Base-by-base conservation (phyloP, 164 flowering plant genomes). In the Dillenia turbinata region DNA sequence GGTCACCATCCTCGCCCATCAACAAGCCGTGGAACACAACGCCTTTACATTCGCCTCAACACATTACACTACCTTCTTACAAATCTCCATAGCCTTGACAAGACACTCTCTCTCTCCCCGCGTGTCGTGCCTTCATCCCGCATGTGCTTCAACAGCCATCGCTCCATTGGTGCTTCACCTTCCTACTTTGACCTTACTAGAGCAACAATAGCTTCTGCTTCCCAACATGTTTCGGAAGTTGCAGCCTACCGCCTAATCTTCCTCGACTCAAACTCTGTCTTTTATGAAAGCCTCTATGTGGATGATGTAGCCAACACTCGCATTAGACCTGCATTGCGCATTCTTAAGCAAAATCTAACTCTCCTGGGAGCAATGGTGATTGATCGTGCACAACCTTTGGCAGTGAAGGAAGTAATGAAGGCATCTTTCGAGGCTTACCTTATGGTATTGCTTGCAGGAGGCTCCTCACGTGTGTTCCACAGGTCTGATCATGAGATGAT, bases 21-120 rank as follows among this genome's bases (percentile, higher is more conserved):
- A 13, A 91, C 90, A 7, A 94, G 96, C 68, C 89, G 99, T 19
- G 96, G 93, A 45, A 94, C 97, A 3, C 99, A 91, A 53, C 96
- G 96, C 69, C 84, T 91, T 15, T 94, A 94, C 72, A 86, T 89
- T 61, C 90, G 99, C 52, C 87, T 94, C 64, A 94, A 94, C 87
- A 86, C 97, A 60, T 75, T 94, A 26, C 88, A 94, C 49, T 85
- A 82, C 75, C 72, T 94, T 40, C 79, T 75, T 12, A 60, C 90
- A 50, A 83, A 84, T 60, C 66, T 88, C 53, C 81, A 94, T 64
- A 69, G 88, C 60, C 77, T 94, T 9, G 89, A 89, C 63, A 91
- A 94, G 57, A 68, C 77, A 33, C 78, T 93, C 47, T 62, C 91
- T 11, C 76, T 86, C 33, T 71, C 87, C 44, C 83, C 80, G 0